Evolutionary conservation across 495 filamentous ascomycete species (phyloP).

Genomic region (Parachaetomium inaequale): DNA sequence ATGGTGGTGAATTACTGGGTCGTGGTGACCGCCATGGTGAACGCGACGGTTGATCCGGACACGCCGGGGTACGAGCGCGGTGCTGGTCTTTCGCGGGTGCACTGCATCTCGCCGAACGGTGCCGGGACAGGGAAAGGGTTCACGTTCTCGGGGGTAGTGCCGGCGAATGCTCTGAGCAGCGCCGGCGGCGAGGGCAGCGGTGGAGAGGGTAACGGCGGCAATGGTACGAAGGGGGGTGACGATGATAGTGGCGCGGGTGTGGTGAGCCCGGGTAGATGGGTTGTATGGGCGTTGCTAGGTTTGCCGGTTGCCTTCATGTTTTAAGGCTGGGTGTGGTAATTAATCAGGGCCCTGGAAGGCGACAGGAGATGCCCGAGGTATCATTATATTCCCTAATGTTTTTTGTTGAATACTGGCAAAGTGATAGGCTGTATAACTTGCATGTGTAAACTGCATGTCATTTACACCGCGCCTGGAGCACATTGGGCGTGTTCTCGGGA

Average conservation of each 20-base stretch:
- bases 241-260: neutral
- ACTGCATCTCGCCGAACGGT: slow-evolving; percentile 15
- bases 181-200: neutral
- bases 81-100: neutral
- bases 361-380: too few relatives aligned
- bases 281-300: neutral
- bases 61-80: neutral
- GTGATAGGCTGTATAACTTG: too few relatives aligned
- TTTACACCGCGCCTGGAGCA: too few relatives aligned
- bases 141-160: slow-evolving; percentile 9
- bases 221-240: neutral
- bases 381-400: too few relatives aligned
- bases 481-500: too few relatives aligned
- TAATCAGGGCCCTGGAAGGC: too few relatives aligned
- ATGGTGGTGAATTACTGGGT: slow-evolving; percentile 15
- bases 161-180: neutral
- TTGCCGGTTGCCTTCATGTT: neutral
- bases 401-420: too few relatives aligned
- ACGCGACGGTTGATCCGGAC: slow-evolving; percentile 1
- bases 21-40: slow-evolving; percentile 9
- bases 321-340: neutral
- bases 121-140: slow-evolving; percentile 14
- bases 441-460: too few relatives aligned
- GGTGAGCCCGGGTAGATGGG: neutral
- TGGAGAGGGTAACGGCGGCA: neutral